Evolutionary conservation across 139 green algal genomes (phyloP), one percentile per base, ranked within the genome.

Genomic region (Chlorella sp.): DNA sequence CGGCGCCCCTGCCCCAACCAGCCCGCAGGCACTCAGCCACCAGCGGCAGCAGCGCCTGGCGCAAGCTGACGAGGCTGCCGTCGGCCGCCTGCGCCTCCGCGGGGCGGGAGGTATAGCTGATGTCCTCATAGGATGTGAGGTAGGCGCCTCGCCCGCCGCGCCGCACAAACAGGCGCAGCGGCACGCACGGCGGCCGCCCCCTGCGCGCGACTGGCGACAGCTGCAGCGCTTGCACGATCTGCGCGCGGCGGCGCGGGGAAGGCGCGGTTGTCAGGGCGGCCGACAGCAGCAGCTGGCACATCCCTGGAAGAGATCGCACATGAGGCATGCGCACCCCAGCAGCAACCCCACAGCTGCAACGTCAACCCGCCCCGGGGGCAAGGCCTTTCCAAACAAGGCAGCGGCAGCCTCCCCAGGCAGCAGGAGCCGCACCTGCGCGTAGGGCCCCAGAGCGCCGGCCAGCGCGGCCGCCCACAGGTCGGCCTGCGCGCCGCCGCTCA

Each of bases 401-500:
- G 27, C 19, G 5, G n/a, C 12, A 63, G n/a, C 56, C 2, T 38
- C 56, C 21, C 56, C 56, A 63, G n/a, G 5, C 6, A 11, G 29
- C 56, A 63, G n/a, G n/a, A n/a, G n/a, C n/a, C n/a, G n/a, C n/a
- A n/a, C n/a, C n/a, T n/a, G n/a, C n/a, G n/a, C n/a, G n/a, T n/a
- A n/a, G n/a, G n/a, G n/a, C n/a, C n/a, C n/a, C n/a, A n/a, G n/a
- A n/a, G n/a, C n/a, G n/a, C n/a, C n/a, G n/a, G n/a, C n/a, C n/a
- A n/a, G n/a, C n/a, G n/a, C n/a, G n/a, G n/a, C n/a, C 9, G 51
- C 59, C 86, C 80, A 87, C 58, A 88, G 67, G 41, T 73, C 71
- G 1, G 83, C 77, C 73, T 85, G 83, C 27, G 81, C 79, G 12
- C 48, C 51, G 8, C 53, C 73, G 14, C 77, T 56, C 86, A 91